Percentiles rank a stretch among this genome's conserved stretches.
Conservation (phyloP, 2,329 filamentous ascomycete genomes). For the Chaetomiaceae sp. region DNA sequence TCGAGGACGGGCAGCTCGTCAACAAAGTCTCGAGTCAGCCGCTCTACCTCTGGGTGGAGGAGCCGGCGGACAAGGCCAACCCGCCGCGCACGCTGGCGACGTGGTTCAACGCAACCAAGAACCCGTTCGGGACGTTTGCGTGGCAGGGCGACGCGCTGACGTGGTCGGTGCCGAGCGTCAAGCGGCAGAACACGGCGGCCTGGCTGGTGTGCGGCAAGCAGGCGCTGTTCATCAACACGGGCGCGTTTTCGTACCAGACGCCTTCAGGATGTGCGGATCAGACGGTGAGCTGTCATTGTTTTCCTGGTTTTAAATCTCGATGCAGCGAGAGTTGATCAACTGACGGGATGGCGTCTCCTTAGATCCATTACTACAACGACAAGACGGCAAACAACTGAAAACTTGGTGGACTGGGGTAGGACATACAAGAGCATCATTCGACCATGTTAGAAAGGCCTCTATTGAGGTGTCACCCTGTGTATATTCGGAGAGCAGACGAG, state of each 20-base stretch:
- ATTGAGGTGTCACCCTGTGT: too few relatives aligned
- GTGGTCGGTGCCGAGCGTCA: conserved; percentile 46
- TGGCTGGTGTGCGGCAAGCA: conserved; percentile 55
- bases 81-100: conserved; percentile 46
- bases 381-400: conserved; percentile 27
- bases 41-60: conserved; percentile 45
- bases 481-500: too few relatives aligned
- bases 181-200: conserved; percentile 50
- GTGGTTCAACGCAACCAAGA: conserved; percentile 46
- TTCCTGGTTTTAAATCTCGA: background rate
- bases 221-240: conserved; percentile 53
- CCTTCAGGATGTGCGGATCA: conserved; percentile 54
- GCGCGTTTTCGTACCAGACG: conserved; percentile 54
- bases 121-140: conserved; percentile 51
- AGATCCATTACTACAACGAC: conserved; percentile 28
- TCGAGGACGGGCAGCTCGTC: conserved; percentile 51
- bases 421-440: too few relatives aligned
- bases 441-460: too few relatives aligned
- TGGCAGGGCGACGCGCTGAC: conserved; percentile 55
- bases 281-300: conserved; percentile 40
- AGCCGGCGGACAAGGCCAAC: conserved; percentile 36
- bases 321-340: background rate
- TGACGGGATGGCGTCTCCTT: background rate
- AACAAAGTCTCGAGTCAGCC: conserved; percentile 40
- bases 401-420: too few relatives aligned